These are phyloP conservation scores for Pythium dissimile DNA, from an alignment of 352 stramenopile genomes.

Conservation along the genomic window DNA sequence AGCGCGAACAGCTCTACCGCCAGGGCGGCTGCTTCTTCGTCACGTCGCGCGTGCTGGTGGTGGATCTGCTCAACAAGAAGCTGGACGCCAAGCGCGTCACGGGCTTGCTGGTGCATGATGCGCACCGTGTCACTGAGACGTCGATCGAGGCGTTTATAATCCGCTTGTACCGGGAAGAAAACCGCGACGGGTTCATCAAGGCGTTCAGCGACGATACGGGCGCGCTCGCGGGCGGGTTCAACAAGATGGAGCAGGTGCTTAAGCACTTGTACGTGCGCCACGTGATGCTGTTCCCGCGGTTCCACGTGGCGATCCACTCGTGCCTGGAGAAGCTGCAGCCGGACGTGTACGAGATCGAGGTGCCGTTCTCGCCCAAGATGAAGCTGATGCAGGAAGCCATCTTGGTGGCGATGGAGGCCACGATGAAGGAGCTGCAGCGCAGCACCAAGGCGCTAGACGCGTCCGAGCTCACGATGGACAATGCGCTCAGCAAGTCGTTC, in stretches of 20 bases:
- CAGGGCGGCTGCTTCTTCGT: conserved; percentile 92
- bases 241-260: conserved; percentile 93
- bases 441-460: conserved; percentile 80
- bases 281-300: conserved; percentile 94
- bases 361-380: conserved; percentile 90
- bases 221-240: conserved; percentile 90
- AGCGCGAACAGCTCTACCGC: conserved; percentile 89
- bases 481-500: conserved; percentile 88
- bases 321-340: conserved; percentile 87
- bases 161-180: conserved; percentile 89
- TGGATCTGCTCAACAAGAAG: conserved; percentile 93
- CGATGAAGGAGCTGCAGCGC: conserved; percentile 92
- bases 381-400: conserved; percentile 93
- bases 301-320: conserved; percentile 89
- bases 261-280: conserved; percentile 92
- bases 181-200: conserved; percentile 94
- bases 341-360: conserved; percentile 93
- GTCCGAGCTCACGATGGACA: conserved; percentile 91
- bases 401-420: conserved; percentile 91
- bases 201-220: conserved; percentile 94
- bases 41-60: conserved; percentile 96
- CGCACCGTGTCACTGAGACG: conserved; percentile 91
- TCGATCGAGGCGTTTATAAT: conserved; percentile 98
- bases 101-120: conserved; percentile 92
- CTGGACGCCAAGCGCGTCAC: conserved; percentile 80